A percentile compares a stretch with the other conserved stretches of the same genome.
These are phyloP conservation scores for Starmerella tilneyi DNA, from an alignment of 805 yeast genomes.

Conservation along the genomic window DNA sequence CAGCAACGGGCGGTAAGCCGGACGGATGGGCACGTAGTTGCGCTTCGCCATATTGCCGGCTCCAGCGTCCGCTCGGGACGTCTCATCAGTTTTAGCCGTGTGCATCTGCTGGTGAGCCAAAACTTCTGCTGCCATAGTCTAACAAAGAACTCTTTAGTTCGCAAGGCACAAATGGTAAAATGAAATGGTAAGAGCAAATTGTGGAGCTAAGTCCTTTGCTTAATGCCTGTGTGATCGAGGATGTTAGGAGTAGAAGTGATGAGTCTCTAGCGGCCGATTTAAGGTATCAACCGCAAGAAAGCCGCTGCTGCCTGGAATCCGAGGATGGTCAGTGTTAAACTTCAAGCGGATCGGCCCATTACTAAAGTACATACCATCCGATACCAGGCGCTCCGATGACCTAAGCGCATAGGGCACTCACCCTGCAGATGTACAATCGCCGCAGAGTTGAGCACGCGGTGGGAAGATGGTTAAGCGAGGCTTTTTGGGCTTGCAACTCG, in stretches of 20 bases:
- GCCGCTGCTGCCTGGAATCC: neutral
- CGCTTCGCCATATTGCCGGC: conserved; percentile 10
- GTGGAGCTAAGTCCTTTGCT: neutral
- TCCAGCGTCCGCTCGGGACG: neutral
- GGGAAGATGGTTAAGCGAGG: conserved; percentile 3
- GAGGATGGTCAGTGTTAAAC: neutral
- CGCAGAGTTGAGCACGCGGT: conserved; percentile 1
- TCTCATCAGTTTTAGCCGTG: neutral
- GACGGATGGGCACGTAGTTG: conserved; percentile 29
- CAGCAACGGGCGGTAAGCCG: conserved; percentile 31
- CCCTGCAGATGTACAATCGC: conserved; percentile 2
- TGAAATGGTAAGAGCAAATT: neutral
- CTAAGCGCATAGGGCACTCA: conserved; percentile 1
- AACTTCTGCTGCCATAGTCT: conserved; percentile 4
- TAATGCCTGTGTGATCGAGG: neutral
- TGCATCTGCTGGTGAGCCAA: conserved; percentile 1
- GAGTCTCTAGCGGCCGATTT: neutral
- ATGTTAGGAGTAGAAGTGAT: neutral
- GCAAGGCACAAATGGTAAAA: conserved; percentile 4
- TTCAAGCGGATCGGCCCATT: neutral
- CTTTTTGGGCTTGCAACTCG: neutral
- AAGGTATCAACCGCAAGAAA: neutral
- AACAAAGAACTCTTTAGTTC: neutral
- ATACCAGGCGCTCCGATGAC: neutral
- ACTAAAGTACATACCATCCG: conserved; percentile 5